Evolutionary conservation across 2,329 filamentous ascomycete species (phyloP).

Genomic region (Aspergillus quadrilineatus): DNA sequence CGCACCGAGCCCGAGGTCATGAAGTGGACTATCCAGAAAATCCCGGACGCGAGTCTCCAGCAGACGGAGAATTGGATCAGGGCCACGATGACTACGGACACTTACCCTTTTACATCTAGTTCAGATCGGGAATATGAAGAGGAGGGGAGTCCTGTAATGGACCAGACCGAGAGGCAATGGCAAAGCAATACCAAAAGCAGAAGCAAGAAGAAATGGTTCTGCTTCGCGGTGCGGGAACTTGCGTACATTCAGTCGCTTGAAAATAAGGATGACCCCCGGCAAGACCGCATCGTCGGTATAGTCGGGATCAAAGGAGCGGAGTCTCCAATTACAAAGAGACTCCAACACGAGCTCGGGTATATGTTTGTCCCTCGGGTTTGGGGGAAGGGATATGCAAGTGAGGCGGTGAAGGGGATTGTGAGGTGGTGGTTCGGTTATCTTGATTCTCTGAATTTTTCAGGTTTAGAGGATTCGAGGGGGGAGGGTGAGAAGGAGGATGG

Average conservation of each 20-base stretch:
- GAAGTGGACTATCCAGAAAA: constrained; percentile 13
- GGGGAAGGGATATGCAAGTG: constrained; percentile 59
- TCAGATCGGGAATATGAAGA: no score
- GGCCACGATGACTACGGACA: neutral
- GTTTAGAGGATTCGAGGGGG: no score
- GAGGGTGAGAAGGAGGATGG: neutral
- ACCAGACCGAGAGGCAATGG: neutral
- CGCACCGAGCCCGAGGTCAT: constrained; percentile 11
- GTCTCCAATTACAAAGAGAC: neutral
- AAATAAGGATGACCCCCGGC: neutral
- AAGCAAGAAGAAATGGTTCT: neutral
- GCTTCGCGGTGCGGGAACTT: neutral
- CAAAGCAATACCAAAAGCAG: no score
- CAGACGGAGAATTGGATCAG: constrained; percentile 11
- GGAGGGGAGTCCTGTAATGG: neutral
- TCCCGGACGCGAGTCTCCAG: constrained; percentile 9
- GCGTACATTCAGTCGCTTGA: neutral
- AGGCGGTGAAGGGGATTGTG: constrained; percentile 54
- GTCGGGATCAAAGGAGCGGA: constrained; percentile 3
- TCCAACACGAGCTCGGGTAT: constrained; percentile 53
- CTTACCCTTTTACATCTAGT: neutral
- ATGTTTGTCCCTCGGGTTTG: constrained; percentile 55
- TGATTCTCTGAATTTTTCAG: neutral
- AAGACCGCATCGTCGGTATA: constrained; percentile 8
- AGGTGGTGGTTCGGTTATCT: constrained; percentile 40